phyloP scores from a whole-genome alignment of 2,329 filamentous ascomycete species.

The Tolypocladium inflatum region DNA sequence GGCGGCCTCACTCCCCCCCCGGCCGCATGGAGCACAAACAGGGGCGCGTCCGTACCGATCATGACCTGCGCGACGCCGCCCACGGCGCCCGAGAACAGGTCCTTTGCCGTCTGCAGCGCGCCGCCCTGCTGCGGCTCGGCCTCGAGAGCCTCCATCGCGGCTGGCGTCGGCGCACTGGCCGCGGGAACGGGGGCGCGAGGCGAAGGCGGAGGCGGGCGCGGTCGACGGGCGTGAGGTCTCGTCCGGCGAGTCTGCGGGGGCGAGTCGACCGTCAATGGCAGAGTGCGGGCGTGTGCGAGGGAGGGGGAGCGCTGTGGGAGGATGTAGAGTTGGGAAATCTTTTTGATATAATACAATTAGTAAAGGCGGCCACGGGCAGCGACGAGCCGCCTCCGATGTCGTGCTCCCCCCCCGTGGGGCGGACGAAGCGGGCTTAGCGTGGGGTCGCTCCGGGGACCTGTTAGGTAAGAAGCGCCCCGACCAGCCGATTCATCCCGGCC shows the following conservation, averaged over 20 bases:
- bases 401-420: slow-evolving; percentile 6
- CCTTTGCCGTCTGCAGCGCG: slow-evolving; percentile 63
- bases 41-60: slow-evolving; percentile 50
- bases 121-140: slow-evolving; percentile 23
- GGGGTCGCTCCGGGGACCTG: neutral
- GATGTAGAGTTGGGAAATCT: neutral
- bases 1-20: neutral
- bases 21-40: neutral
- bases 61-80: slow-evolving; percentile 92
- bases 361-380: neutral
- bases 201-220: too few species aligned
- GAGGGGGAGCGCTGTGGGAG: neutral
- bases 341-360: neutral
- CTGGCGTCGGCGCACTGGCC: neutral
- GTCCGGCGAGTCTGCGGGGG: neutral
- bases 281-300: neutral
- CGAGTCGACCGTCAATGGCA: neutral
- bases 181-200: neutral
- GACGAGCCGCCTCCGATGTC: slow-evolving; percentile 9
- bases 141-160: slow-evolving; percentile 28
- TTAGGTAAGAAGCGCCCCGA: neutral
- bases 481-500: neutral
- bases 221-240: too few species aligned
- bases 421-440: neutral
- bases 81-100: slow-evolving; percentile 81